A percentile compares a stretch with the other conserved stretches of the same genome.
Conservation (phyloP, 1,284 basidiomycete species). For the Vanrija sp. region DNA sequence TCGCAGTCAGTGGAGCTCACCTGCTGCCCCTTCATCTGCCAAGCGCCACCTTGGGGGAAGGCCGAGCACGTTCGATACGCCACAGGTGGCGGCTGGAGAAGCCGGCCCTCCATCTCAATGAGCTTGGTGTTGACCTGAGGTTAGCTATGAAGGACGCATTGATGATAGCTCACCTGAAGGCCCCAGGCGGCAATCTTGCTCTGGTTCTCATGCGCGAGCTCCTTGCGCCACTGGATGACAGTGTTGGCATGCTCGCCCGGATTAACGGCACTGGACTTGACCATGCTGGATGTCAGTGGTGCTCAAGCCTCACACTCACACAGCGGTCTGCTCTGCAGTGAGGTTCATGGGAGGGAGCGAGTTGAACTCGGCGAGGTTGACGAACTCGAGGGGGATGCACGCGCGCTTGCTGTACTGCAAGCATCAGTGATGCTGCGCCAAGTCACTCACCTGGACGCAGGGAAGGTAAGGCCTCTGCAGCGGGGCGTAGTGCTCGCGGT, state of each 20-base stretch:
- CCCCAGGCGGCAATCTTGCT: conserved; percentile 46
- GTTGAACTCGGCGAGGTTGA: conserved; percentile 40
- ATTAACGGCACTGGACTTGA: conserved; percentile 4
- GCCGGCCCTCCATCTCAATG: conserved; percentile 42
- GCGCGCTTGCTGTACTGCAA: conserved; percentile 36
- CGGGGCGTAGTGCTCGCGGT: conserved; percentile 28
- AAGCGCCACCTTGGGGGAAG: conserved; percentile 20
- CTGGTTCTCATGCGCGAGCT: conserved; percentile 35
- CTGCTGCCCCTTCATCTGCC: conserved; percentile 31
- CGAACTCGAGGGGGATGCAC: conserved; percentile 43
- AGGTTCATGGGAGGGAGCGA: conserved; percentile 38
- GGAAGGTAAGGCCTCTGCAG: conserved; percentile 39
- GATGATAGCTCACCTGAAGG: conserved; percentile 24
- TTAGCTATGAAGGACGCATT: not conserved
- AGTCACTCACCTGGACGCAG: conserved; percentile 35
- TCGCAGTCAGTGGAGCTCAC: too few species aligned
- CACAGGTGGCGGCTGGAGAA: conserved; percentile 41
- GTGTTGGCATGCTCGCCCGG: conserved; percentile 29
- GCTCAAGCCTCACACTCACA: conserved; percentile 19
- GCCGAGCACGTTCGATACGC: conserved; percentile 23
- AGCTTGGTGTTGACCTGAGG: conserved; percentile 37
- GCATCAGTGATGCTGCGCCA: not conserved
- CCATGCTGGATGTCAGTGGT: conserved; percentile 10
- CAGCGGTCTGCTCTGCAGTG: conserved; percentile 34
- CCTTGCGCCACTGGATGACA: conserved; percentile 27